phyloP scores from a whole-genome alignment of 2,329 filamentous ascomycete species.

The Fusarium sp. region DNA sequence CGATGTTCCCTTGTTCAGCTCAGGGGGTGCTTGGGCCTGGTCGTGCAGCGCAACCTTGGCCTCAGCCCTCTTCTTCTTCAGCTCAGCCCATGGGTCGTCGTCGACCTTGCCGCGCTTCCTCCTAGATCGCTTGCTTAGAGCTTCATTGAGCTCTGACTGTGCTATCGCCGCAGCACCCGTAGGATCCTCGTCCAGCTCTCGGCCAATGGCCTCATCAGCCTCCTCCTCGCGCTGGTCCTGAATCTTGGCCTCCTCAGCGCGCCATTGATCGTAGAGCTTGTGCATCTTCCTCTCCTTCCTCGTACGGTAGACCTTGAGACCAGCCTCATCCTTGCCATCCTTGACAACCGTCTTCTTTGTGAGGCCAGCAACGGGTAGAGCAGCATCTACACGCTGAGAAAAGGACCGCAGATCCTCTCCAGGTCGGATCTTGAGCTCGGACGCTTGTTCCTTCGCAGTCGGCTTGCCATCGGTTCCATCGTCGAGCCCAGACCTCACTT shows the following conservation, averaged over 20 bases:
- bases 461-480: conserved; percentile 65
- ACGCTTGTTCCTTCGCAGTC: conserved; percentile 36
- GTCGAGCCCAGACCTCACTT: conserved; percentile 74
- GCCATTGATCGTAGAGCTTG: conserved; percentile 83
- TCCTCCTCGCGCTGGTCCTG: conserved; percentile 75
- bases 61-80: conserved; percentile 75
- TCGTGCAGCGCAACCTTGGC: conserved; percentile 64
- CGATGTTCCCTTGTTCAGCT: conserved; percentile 65
- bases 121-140: conserved; percentile 55
- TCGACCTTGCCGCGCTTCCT: conserved; percentile 66
- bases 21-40: conserved; percentile 81
- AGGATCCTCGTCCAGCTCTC: conserved; percentile 70
- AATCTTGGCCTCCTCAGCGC: conserved; percentile 73
- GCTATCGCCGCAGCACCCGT: conserved; percentile 61
- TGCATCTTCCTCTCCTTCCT: conserved; percentile 88
- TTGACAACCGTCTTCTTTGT: conserved; percentile 69
- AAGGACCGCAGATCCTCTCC: conserved; percentile 89
- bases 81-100: conserved; percentile 79
- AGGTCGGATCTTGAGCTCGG: conserved; percentile 77
- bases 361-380: conserved; percentile 81
- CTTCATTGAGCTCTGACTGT: conserved; percentile 54
- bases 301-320: conserved; percentile 77
- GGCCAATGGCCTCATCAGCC: conserved; percentile 71
- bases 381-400: conserved; percentile 83
- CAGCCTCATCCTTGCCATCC: conserved; percentile 71